phyloP scores from a whole-genome alignment of 192 early-diverging fungal genomes.

The Anaeromyces robustus region DNA sequence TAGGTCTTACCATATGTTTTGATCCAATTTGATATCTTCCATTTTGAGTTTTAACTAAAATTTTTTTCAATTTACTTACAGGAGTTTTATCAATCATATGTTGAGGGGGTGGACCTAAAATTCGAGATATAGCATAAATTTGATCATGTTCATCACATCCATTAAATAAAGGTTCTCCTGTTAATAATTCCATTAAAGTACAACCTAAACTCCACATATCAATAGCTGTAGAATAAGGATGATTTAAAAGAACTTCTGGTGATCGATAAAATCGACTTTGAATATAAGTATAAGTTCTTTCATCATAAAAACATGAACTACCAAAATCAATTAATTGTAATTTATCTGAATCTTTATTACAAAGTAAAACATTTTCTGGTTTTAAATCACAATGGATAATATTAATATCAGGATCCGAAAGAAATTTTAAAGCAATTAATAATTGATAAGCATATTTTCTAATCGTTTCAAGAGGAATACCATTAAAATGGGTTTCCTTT shows the following conservation, averaged over 20 bases:
- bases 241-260: conserved; percentile 23
- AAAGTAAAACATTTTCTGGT: conserved; percentile 18
- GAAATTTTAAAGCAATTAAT: conserved; percentile 7
- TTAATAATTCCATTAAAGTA: conserved; percentile 20
- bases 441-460: conserved; percentile 10
- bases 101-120: conserved; percentile 3
- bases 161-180: conserved; percentile 22
- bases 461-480: conserved; percentile 7
- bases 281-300: conserved; percentile 16
- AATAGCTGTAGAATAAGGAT: conserved; percentile 16
- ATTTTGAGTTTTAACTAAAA: neutral
- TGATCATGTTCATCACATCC: conserved; percentile 25
- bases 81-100: neutral
- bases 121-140: conserved; percentile 10
- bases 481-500: conserved; percentile 7
- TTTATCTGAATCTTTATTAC: neutral
- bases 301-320: conserved; percentile 18
- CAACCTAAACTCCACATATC: conserved; percentile 30
- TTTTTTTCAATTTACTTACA: neutral
- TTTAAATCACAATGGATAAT: conserved; percentile 28
- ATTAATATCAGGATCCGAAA: conserved; percentile 6
- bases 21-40: neutral
- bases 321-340: conserved; percentile 31
- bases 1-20: neutral
- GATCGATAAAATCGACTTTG: conserved; percentile 25